Evolutionary conservation across 2,329 filamentous ascomycete species (phyloP).

Genomic region (Lojkania enalia): DNA sequence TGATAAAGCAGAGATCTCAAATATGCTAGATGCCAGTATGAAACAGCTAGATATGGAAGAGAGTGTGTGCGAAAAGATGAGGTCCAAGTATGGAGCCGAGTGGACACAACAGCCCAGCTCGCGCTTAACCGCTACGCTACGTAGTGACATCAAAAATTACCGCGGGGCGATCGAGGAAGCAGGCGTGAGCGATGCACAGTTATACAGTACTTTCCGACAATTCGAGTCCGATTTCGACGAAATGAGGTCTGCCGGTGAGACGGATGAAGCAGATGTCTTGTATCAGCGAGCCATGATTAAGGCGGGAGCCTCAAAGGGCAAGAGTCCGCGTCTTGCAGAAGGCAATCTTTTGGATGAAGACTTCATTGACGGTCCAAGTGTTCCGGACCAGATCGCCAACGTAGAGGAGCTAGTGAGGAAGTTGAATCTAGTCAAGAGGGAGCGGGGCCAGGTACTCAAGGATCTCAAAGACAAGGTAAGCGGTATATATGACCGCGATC

Average conservation of each 20-base stretch:
- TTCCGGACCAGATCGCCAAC: conserved; percentile 83
- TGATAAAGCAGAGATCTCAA: conserved; percentile 75
- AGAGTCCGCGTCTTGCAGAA: conserved; percentile 66
- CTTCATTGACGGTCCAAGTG: conserved; percentile 78
- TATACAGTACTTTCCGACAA: conserved; percentile 81
- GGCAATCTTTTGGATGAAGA: conserved; percentile 88
- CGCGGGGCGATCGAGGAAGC: conserved; percentile 89
- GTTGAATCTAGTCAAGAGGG: conserved; percentile 87
- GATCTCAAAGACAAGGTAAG: conserved; percentile 95
- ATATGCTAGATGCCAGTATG: conserved; percentile 74
- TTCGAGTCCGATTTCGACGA: conserved; percentile 90
- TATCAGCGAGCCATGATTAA: conserved; percentile 87
- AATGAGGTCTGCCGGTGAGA: conserved; percentile 87
- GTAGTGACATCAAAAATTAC: conserved; percentile 85
- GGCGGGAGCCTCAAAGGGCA: conserved; percentile 65
- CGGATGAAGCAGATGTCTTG: conserved; percentile 81
- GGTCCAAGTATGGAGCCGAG: conserved; percentile 91
- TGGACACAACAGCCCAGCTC: conserved; percentile 98
- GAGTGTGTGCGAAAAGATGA: conserved; percentile 98
- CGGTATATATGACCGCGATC: not conserved
- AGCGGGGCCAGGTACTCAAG: conserved; percentile 88
- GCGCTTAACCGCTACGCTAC: conserved; percentile 81
- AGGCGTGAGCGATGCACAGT: conserved; percentile 78
- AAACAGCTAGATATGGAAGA: conserved; percentile 97
- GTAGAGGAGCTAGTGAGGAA: conserved; percentile 92